phyloP scores from a whole-genome alignment of 75 land plant genomes.

The Gnetum montanum region DNA sequence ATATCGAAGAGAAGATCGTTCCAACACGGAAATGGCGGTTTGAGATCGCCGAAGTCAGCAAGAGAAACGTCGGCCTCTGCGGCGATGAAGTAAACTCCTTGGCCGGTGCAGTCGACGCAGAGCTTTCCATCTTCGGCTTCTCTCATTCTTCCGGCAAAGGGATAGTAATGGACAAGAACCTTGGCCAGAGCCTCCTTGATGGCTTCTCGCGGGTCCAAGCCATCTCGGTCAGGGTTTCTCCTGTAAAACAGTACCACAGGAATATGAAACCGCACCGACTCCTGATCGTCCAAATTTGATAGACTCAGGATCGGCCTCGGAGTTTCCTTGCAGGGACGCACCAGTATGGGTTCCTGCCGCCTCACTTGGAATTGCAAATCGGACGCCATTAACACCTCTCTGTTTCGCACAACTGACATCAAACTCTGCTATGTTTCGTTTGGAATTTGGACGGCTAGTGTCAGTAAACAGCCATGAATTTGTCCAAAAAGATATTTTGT shows the following conservation, averaged over 20 bases:
- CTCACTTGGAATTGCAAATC: neutral
- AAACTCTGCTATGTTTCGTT: no score
- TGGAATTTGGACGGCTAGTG: no score
- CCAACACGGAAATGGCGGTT: neutral
- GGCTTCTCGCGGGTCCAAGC: neutral
- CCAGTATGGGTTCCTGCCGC: conserved; percentile 11
- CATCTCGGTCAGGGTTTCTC: neutral
- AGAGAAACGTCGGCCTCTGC: conserved; percentile 23
- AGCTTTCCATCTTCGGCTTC: neutral
- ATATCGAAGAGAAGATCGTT: neutral
- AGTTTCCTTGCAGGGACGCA: conserved; percentile 14
- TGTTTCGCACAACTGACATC: no score
- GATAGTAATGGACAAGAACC: conserved; percentile 1
- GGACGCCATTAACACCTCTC: no score
- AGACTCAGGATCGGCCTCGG: conserved; percentile 24
- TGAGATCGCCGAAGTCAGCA: conserved; percentile 1
- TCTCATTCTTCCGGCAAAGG: conserved; percentile 2
- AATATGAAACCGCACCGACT: conserved; percentile 16
- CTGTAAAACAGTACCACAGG: conserved; percentile 11
- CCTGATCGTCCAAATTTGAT: conserved; percentile 43
- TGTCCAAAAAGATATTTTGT: no score
- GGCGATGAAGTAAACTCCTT: neutral
- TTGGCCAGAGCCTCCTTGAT: neutral
- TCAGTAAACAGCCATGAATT: no score
- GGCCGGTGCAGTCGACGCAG: neutral